Evolutionary conservation across 2,329 filamentous ascomycete genomes (phyloP).

Genomic region (Emmonsiellopsis sp.): DNA sequence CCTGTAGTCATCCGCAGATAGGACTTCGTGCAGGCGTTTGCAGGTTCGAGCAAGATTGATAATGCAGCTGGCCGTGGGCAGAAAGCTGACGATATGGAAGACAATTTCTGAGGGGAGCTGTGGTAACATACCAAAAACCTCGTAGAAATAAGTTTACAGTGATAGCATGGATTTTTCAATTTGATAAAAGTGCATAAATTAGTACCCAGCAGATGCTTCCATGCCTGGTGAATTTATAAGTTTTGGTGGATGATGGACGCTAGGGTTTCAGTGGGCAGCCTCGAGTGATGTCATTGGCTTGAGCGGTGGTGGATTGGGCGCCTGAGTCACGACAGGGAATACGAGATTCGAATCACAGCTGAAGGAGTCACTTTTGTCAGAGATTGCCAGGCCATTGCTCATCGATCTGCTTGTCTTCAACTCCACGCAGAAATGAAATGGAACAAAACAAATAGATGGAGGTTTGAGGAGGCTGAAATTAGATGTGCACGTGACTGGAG

Average conservation of each 20-base stretch:
- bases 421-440: too few species aligned
- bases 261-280: too few species aligned
- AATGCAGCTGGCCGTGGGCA: conserved; percentile 40
- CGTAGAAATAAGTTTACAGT: neutral
- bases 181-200: neutral
- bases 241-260: too few species aligned
- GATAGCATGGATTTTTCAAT: neutral
- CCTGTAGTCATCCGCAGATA: conserved; percentile 41
- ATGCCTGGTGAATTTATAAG: neutral
- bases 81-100: conserved; percentile 30
- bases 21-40: conserved; percentile 35
- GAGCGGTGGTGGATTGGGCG: neutral
- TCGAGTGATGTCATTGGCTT: neutral
- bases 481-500: too few species aligned
- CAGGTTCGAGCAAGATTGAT: conserved; percentile 38
- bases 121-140: conserved; percentile 20
- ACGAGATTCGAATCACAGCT: neutral
- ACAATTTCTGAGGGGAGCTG: conserved; percentile 36
- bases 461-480: too few species aligned
- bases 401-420: too few species aligned
- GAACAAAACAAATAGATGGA: too few species aligned
- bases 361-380: neutral
- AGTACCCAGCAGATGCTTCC: neutral
- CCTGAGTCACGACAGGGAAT: neutral
- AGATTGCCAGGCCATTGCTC: too few species aligned